These are phyloP conservation scores for Talaromyces amestolkiae DNA, from an alignment of 2,329 filamentous ascomycete genomes.

Conservation along the genomic window DNA sequence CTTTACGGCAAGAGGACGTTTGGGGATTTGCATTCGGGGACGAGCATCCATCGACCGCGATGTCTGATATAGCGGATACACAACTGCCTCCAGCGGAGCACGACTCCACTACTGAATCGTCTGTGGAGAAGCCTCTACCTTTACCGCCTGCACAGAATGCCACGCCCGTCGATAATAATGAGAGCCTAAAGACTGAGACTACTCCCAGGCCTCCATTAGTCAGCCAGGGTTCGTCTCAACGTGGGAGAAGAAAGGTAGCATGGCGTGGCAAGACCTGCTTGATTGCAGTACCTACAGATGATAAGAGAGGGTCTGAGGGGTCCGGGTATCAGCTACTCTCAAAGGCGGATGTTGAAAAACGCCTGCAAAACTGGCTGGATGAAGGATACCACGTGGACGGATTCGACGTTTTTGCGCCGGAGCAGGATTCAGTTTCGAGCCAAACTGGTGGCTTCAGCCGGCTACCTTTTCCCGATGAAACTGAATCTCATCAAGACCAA, in stretches of 20 bases:
- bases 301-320: slow-evolving; percentile 58
- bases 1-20: slow-evolving; percentile 45
- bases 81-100: slow-evolving; percentile 20
- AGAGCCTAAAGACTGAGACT: background rate
- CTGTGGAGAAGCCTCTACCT: slow-evolving; percentile 43
- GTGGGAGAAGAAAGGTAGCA: slow-evolving; percentile 66
- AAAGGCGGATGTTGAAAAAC: slow-evolving; percentile 38
- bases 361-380: slow-evolving; percentile 42
- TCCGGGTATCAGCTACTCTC: slow-evolving; percentile 38
- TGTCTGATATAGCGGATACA: slow-evolving; percentile 32
- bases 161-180: background rate
- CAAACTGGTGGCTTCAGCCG: slow-evolving; percentile 44
- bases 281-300: slow-evolving; percentile 66
- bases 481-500: slow-evolving; percentile 37
- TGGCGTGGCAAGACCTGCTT: slow-evolving; percentile 75
- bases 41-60: slow-evolving; percentile 33
- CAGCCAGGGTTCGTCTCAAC: slow-evolving; percentile 30
- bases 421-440: slow-evolving; percentile 28
- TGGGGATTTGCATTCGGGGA: slow-evolving; percentile 47
- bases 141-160: slow-evolving; percentile 32
- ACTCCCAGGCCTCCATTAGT: slow-evolving; percentile 19
- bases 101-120: slow-evolving; percentile 23
- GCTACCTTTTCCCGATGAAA: slow-evolving; percentile 42
- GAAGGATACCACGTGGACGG: slow-evolving; percentile 45
- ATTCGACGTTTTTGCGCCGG: slow-evolving; percentile 36